Evolutionary conservation across 2,329 filamentous ascomycete species (phyloP).

Genomic region (Emergomyces orientalis): DNA sequence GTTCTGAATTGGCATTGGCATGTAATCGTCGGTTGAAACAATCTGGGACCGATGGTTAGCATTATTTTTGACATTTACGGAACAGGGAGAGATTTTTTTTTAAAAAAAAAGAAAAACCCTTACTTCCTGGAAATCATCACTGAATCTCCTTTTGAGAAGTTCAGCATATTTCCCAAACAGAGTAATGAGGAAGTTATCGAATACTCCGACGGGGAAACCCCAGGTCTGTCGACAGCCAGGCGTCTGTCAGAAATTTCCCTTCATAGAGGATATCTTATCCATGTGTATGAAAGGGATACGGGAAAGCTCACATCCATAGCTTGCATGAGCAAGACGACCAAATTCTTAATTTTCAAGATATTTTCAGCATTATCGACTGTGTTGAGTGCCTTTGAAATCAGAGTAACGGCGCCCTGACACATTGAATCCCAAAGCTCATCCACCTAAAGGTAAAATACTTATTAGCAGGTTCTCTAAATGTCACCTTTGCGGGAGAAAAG

Average conservation of each 20-base stretch:
- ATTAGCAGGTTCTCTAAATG: conserved; percentile 11
- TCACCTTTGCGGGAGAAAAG: neutral
- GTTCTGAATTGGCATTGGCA: conserved; percentile 96
- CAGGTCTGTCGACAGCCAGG: conserved; percentile 53
- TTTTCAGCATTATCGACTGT: conserved; percentile 81
- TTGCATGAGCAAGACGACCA: conserved; percentile 89
- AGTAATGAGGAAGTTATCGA: conserved; percentile 77
- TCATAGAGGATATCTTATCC: too few relatives aligned
- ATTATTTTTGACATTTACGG: neutral
- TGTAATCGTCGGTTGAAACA: conserved; percentile 91
- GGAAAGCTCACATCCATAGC: conserved; percentile 77
- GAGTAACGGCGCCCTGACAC: conserved; percentile 74
- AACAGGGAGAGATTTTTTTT: neutral
- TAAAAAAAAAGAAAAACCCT: neutral
- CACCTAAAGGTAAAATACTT: conserved; percentile 48
- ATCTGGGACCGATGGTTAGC: conserved; percentile 36
- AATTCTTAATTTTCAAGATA: conserved; percentile 86
- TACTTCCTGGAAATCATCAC: conserved; percentile 89
- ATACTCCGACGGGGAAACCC: conserved; percentile 72
- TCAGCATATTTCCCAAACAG: conserved; percentile 93
- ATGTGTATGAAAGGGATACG: conserved; percentile 4
- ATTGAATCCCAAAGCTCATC: conserved; percentile 98
- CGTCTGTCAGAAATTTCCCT: neutral
- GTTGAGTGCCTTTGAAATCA: conserved; percentile 70
- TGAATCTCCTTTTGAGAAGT: conserved; percentile 80